Evolutionary conservation across 1,284 basidiomycete species (phyloP).

Genomic region (Malassezia slooffiae): DNA sequence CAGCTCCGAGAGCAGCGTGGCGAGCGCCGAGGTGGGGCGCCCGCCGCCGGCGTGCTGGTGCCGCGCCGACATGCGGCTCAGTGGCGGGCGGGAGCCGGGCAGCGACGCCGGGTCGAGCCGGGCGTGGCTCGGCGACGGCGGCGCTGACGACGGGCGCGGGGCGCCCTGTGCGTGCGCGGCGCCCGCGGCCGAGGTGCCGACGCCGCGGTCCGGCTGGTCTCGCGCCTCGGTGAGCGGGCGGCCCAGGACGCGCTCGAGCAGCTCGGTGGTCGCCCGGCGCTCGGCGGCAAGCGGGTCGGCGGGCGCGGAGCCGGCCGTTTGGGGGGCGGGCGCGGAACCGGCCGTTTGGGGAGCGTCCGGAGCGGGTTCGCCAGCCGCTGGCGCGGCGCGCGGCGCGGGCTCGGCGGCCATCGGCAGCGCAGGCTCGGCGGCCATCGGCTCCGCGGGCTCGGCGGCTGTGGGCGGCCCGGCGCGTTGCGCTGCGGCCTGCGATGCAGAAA

Average conservation of each 20-base stretch:
- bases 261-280: background rate
- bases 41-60: background rate
- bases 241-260: constrained; percentile 8
- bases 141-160: background rate
- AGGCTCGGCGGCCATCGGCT: too few relatives aligned
- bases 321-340: too few relatives aligned
- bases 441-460: too few relatives aligned
- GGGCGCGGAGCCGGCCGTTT: background rate
- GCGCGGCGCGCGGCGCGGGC: background rate
- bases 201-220: too few relatives aligned
- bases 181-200: too few relatives aligned
- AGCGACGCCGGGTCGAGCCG: constrained; percentile 1
- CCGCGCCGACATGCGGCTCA: too few relatives aligned
- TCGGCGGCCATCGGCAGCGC: background rate
- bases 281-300: constrained; percentile 1
- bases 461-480: too few relatives aligned
- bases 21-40: constrained; percentile 8
- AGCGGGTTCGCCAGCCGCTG: background rate
- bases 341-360: too few relatives aligned
- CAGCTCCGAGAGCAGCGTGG: constrained; percentile 10
- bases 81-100: too few relatives aligned
- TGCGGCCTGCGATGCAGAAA: too few relatives aligned
- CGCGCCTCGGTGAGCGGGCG: too few relatives aligned
- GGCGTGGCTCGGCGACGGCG: background rate
- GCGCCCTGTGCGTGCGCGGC: too few relatives aligned